Evolutionary conservation across 2,329 filamentous ascomycete species (phyloP).

Genomic region (Colletotrichum liaoningense): DNA sequence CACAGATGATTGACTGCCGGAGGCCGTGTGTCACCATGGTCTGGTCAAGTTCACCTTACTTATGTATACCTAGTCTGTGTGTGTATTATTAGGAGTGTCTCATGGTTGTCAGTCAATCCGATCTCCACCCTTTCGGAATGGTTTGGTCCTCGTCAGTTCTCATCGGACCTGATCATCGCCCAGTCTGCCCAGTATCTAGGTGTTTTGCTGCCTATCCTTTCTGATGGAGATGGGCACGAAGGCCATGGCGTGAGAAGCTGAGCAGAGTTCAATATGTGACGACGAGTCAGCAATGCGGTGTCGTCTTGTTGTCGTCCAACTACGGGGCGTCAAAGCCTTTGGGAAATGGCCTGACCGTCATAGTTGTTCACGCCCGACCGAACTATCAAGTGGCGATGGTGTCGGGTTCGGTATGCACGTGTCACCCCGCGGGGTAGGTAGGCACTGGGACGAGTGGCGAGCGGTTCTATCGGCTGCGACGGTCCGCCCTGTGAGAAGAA

Average conservation of each 20-base stretch:
- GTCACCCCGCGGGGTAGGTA: neutral
- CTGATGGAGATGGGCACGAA: neutral
- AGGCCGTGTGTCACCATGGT: neutral
- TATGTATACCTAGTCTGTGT: neutral
- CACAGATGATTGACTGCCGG: neutral
- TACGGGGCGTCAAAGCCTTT: neutral
- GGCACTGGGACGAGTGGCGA: neutral
- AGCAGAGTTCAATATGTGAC: neutral
- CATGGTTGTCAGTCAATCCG: neutral
- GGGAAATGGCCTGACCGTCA: conserved; percentile 4
- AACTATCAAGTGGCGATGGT: neutral
- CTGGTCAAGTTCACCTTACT: neutral
- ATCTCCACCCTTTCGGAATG: neutral
- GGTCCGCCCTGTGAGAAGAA: neutral
- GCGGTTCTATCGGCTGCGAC: neutral
- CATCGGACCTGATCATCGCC: neutral
- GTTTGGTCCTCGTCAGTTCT: neutral
- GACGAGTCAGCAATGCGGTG: conserved; percentile 4
- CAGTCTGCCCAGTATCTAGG: neutral
- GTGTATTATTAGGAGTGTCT: conserved; percentile 8
- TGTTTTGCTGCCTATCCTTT: neutral
- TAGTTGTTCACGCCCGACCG: neutral
- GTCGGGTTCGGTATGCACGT: conserved; percentile 12
- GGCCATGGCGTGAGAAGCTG: neutral
- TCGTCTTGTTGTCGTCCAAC: neutral